Conservation (phyloP, 306 rosid species). For the Vicia sativa region DNA sequence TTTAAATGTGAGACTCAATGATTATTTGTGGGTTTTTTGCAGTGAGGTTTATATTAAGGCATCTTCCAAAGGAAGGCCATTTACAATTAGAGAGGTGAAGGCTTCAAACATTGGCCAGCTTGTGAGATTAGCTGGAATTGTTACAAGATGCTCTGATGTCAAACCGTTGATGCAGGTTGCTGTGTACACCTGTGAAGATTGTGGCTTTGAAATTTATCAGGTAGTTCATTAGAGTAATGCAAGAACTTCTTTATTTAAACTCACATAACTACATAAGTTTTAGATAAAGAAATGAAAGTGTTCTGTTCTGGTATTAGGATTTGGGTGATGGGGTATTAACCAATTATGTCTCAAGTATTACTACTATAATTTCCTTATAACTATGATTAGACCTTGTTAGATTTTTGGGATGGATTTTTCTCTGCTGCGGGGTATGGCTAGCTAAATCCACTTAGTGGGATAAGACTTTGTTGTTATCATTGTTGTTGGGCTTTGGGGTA, state of each 20-base stretch:
- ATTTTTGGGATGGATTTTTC: conserved; percentile 5
- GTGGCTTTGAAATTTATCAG: conserved; percentile 99
- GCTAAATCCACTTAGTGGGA: too few species aligned
- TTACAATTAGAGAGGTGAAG: conserved; percentile 93
- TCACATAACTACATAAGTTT: neutral
- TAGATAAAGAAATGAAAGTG: conserved; percentile 13
- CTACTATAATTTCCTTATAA: neutral
- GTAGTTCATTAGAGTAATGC: conserved; percentile 45
- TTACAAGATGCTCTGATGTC: conserved; percentile 92
- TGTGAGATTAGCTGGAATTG: conserved; percentile 90
- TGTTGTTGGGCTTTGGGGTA: neutral
- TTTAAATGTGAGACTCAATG: conserved; percentile 17
- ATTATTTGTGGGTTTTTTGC: conserved; percentile 38
- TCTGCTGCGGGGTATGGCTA: neutral
- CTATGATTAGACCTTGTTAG: neutral
- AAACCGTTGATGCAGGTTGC: conserved; percentile 98
- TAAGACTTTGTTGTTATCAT: too few species aligned
- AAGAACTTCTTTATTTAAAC: conserved; percentile 7
- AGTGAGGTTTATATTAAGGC: conserved; percentile 95
- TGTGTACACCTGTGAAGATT: conserved; percentile 95
- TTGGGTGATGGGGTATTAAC: neutral
- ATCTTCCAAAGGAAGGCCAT: conserved; percentile 84
- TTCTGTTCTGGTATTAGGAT: neutral
- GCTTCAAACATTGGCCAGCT: conserved; percentile 97
- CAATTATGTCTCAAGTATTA: neutral